A percentile compares a stretch with the other conserved stretches of the same genome.
These are phyloP conservation scores for Rossbeevera mucosa DNA, from an alignment of 768 basidiomycete species.

Conservation along the genomic window DNA sequence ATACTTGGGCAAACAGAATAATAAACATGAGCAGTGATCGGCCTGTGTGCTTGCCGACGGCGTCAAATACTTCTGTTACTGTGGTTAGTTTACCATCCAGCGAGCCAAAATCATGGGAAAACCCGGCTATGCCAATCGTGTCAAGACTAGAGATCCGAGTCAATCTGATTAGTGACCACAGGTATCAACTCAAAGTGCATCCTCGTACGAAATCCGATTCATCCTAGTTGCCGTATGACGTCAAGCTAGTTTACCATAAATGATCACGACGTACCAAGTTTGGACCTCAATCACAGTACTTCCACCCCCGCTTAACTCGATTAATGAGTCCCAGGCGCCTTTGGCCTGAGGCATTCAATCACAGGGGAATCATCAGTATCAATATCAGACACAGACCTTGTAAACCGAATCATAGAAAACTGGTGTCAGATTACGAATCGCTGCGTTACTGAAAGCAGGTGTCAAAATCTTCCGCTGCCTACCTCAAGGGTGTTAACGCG, in stretches of 20 bases:
- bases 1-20: conserved; percentile 22
- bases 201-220: conserved; percentile 41
- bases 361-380: not conserved
- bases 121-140: conserved; percentile 41
- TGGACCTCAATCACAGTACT: conserved; percentile 44
- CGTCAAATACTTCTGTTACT: conserved; percentile 26
- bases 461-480: conserved; percentile 37
- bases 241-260: not conserved
- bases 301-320: conserved; percentile 20
- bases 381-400: conserved; percentile 31
- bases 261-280: conserved; percentile 33
- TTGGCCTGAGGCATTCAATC: conserved; percentile 21
- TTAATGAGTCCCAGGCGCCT: conserved; percentile 28
- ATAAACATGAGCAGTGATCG: conserved; percentile 6
- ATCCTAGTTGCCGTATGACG: conserved; percentile 27
- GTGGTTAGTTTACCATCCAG: conserved; percentile 33
- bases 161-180: not conserved
- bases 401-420: conserved; percentile 41
- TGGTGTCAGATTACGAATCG: conserved; percentile 33
- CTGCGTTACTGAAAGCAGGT: conserved; percentile 40
- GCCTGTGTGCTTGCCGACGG: conserved; percentile 13
- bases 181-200: not conserved
- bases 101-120: conserved; percentile 42
- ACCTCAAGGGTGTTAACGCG: not conserved
- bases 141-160: conserved; percentile 38